A percentile compares a stretch with the other conserved stretches of the same genome.
Evolutionary conservation across 257 asterid genomes (phyloP).

Genomic region (Ehretia macrophylla): DNA sequence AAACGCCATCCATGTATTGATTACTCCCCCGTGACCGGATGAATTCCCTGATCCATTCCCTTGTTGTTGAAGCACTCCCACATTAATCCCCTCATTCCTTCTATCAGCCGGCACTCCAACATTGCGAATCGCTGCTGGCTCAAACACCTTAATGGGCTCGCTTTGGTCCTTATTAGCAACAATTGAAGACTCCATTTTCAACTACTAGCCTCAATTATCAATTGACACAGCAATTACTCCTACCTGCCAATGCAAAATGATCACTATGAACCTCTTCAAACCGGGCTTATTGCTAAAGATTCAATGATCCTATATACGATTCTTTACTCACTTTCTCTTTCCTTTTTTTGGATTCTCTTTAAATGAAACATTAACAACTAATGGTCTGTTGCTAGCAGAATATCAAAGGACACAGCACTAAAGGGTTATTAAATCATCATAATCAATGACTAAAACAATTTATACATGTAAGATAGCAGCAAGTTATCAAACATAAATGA

Average conservation of each 20-base stretch:
- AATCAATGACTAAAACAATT: background rate
- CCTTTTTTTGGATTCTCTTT: background rate
- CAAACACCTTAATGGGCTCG: conserved; percentile 49
- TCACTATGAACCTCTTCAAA: too few relatives aligned
- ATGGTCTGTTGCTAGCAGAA: background rate
- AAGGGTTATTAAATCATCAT: background rate
- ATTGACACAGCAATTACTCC: conserved; percentile 8
- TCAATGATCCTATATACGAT: too few relatives aligned
- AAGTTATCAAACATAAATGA: background rate
- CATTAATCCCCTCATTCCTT: conserved; percentile 20
- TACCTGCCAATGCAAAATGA: conserved; percentile 8
- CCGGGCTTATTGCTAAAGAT: too few relatives aligned
- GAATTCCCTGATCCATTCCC: conserved; percentile 26
- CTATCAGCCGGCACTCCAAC: conserved; percentile 20
- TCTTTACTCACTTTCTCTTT: background rate
- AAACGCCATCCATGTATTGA: conserved; percentile 79
- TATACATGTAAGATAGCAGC: background rate
- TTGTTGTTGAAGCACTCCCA: conserved; percentile 23
- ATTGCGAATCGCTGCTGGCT: conserved; percentile 27
- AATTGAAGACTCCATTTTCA: conserved; percentile 19
- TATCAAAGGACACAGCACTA: background rate
- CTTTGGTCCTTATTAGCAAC: conserved; percentile 20
- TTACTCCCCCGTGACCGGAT: conserved; percentile 5
- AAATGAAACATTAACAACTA: background rate
- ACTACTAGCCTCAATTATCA: background rate